Percentiles rank a stretch among this genome's conserved stretches.
phyloP scores from a whole-genome alignment of 257 asterid species.

The Solanum arcanum region DNA sequence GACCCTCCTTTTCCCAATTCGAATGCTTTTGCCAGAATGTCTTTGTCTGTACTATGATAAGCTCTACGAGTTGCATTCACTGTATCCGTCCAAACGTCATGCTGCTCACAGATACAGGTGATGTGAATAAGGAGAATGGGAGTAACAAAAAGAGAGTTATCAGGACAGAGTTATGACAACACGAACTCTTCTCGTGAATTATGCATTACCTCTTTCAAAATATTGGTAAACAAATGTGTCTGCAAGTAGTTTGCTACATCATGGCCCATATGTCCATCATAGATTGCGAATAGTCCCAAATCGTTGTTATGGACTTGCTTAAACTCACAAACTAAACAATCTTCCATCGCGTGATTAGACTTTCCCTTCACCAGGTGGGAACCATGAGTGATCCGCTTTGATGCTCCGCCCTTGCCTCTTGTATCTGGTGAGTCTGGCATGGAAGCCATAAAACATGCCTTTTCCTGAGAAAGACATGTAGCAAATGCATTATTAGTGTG shows the following conservation, averaged over 20 bases:
- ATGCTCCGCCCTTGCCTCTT: conserved; percentile 39
- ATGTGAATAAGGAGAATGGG: background rate
- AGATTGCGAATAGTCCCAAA: conserved; percentile 82
- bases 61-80: conserved; percentile 54
- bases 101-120: conserved; percentile 22
- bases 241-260: conserved; percentile 74
- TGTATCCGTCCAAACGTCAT: conserved; percentile 61
- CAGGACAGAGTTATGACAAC: background rate
- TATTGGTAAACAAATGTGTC: conserved; percentile 49
- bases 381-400: conserved; percentile 56
- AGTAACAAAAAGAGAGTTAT: background rate
- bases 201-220: conserved; percentile 50
- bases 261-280: conserved; percentile 91
- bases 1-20: conserved; percentile 84
- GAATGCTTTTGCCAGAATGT: conserved; percentile 53
- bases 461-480: conserved; percentile 38
- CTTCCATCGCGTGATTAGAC: conserved; percentile 81
- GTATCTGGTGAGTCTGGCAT: conserved; percentile 53
- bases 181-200: background rate
- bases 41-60: conserved; percentile 50
- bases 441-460: conserved; percentile 44
- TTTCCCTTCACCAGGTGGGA: conserved; percentile 64
- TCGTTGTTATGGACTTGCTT: conserved; percentile 41
- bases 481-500: background rate
- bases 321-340: conserved; percentile 63